phyloP scores from a whole-genome alignment of 2,329 filamentous ascomycete genomes.

The Capronia americana region DNA sequence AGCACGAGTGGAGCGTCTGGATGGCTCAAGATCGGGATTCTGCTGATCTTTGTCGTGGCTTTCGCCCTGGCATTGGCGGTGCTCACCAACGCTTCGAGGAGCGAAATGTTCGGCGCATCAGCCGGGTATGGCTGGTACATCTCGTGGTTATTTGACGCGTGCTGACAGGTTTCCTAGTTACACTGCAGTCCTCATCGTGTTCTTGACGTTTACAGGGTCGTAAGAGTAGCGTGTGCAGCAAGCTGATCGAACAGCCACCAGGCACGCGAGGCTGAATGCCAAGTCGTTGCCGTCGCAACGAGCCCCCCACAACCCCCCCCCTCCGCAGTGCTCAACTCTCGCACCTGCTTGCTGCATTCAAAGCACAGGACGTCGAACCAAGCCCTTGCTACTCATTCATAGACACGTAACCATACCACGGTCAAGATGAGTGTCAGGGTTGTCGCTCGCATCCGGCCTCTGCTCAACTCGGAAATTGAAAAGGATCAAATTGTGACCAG shows the following conservation, averaged over 20 bases:
- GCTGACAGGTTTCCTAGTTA: neutral
- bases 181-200: conserved; percentile 2
- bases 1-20: neutral
- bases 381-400: neutral
- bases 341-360: neutral
- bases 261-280: conserved; percentile 5
- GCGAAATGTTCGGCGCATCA: neutral
- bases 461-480: conserved; percentile 83
- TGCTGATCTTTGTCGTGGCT: conserved; percentile 3
- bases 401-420: neutral
- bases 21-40: conserved; percentile 5
- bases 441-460: conserved; percentile 86
- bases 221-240: neutral
- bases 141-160: neutral
- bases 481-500: conserved; percentile 80
- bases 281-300: conserved; percentile 16
- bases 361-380: neutral
- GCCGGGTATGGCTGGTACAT: neutral
- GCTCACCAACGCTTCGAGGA: conserved; percentile 5
- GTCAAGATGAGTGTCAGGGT: conserved; percentile 68
- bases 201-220: conserved; percentile 2
- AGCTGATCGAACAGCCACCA: neutral
- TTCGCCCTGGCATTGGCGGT: neutral
- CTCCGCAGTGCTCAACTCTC: neutral
- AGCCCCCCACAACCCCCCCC: no score